These are phyloP conservation scores for Macrocybe gigantea DNA, from an alignment of 768 basidiomycete species.

Conservation along the genomic window DNA sequence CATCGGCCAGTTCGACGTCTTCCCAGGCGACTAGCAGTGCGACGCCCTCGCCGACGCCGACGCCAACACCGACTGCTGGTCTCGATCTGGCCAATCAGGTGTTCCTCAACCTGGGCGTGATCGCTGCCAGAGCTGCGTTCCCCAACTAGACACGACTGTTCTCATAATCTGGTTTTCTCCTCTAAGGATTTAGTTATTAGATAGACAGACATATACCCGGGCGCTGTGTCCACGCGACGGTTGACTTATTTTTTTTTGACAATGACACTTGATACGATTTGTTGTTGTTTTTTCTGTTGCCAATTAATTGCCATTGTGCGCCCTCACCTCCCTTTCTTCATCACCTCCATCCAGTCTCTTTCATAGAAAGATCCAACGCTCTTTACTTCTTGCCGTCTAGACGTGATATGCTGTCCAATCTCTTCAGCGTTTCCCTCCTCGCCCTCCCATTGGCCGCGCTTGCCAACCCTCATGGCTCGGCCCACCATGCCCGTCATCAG, in stretches of 20 bases:
- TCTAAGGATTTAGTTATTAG: not conserved
- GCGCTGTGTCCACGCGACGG: no score
- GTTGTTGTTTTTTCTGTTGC: no score
- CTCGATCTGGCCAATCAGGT: constrained; percentile 9
- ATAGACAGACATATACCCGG: constrained; percentile 2
- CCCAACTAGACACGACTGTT: not conserved
- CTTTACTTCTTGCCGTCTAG: no score
- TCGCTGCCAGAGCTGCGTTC: constrained; percentile 9
- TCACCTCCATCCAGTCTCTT: no score
- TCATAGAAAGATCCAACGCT: no score
- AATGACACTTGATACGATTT: no score
- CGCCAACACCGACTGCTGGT: constrained; percentile 9
- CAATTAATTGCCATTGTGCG: no score
- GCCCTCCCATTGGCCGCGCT: constrained; percentile 29
- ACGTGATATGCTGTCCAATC: no score
- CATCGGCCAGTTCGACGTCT: constrained; percentile 6
- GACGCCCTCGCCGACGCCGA: constrained; percentile 5
- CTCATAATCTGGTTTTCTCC: no score
- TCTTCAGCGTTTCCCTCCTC: constrained; percentile 18
- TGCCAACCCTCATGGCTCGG: constrained; percentile 24
- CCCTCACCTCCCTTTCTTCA: no score
- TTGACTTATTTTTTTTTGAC: no score
- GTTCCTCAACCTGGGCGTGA: constrained; percentile 8
- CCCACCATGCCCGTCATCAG: constrained; percentile 34
- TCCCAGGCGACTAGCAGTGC: constrained; percentile 4